A percentile compares a stretch with the other conserved stretches of the same genome.
Evolutionary conservation across 2,329 filamentous ascomycete genomes (phyloP).

Genomic region (Metarhizium anisopliae): DNA sequence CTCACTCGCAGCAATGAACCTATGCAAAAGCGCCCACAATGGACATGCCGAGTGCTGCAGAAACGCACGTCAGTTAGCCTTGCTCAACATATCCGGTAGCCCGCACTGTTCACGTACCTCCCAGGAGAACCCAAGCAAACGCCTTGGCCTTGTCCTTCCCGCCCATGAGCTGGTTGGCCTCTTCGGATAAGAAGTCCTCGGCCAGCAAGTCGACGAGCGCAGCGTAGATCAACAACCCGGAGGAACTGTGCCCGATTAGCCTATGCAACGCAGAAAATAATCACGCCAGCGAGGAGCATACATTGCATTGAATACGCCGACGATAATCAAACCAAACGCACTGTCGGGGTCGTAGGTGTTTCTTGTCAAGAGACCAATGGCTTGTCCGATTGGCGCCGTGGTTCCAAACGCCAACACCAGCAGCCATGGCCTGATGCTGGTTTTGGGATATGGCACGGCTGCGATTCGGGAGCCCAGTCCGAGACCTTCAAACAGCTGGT

Average conservation of each 20-base stretch:
- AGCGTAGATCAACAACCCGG: slow-evolving; percentile 52
- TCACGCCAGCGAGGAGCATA: slow-evolving; percentile 21
- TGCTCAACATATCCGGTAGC: too few species aligned
- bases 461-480: slow-evolving; percentile 64
- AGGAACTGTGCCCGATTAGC: slow-evolving; percentile 33
- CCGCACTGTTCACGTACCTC: slow-evolving; percentile 29
- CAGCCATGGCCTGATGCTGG: slow-evolving; percentile 49
- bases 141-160: slow-evolving; percentile 44
- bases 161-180: slow-evolving; percentile 38
- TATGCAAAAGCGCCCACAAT: not conserved
- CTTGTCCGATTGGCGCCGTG: slow-evolving; percentile 56
- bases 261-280: not conserved
- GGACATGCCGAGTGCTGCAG: slow-evolving; percentile 4
- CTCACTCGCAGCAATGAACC: not conserved
- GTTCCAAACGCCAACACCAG: slow-evolving; percentile 54
- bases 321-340: slow-evolving; percentile 54
- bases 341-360: slow-evolving; percentile 54
- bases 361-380: slow-evolving; percentile 49
- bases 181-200: slow-evolving; percentile 56
- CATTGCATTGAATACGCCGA: slow-evolving; percentile 58
- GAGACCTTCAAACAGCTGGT: slow-evolving; percentile 61
- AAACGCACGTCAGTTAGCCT: not conserved
- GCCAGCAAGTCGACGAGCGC: slow-evolving; percentile 55
- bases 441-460: slow-evolving; percentile 49
- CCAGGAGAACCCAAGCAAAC: slow-evolving; percentile 40